A percentile compares a stretch with the other conserved stretches of the same genome.
phyloP scores from a whole-genome alignment of 2,329 filamentous ascomycete species.

The Ceratocystis albifundus region DNA sequence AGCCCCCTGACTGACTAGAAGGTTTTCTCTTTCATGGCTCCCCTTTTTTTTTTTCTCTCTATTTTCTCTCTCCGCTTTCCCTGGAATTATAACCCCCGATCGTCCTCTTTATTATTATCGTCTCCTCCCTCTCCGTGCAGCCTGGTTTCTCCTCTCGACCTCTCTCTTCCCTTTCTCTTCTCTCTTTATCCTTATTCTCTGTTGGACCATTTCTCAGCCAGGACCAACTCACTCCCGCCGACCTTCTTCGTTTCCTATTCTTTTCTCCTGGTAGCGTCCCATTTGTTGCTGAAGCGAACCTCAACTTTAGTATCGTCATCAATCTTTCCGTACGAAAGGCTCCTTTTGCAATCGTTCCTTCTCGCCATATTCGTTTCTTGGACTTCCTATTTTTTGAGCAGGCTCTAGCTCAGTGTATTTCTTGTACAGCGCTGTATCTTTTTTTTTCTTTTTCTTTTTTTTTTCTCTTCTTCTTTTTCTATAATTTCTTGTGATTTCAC shows the following conservation, averaged over 20 bases:
- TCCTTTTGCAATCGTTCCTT: background rate
- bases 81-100: background rate
- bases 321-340: background rate
- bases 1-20: background rate
- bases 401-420: constrained; percentile 4
- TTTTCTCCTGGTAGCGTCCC: background rate
- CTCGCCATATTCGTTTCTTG: constrained; percentile 1
- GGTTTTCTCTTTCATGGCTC: constrained; percentile 3
- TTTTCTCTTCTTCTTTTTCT: too few species aligned
- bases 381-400: constrained; percentile 6
- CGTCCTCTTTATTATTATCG: constrained; percentile 11
- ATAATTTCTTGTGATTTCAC: constrained; percentile 5
- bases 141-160: background rate
- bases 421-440: constrained; percentile 11
- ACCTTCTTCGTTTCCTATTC: background rate
- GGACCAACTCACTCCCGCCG: background rate
- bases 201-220: background rate
- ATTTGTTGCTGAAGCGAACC: background rate
- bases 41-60: constrained; percentile 12
- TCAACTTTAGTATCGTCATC: background rate
- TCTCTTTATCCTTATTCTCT: background rate
- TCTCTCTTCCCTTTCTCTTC: constrained; percentile 2
- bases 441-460: too few species aligned
- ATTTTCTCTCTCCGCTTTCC: constrained; percentile 3
- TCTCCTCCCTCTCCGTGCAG: background rate